These are phyloP conservation scores for Apiotrichum akiyoshidainum DNA, from an alignment of 1,284 basidiomycete species.

Conservation along the genomic window DNA sequence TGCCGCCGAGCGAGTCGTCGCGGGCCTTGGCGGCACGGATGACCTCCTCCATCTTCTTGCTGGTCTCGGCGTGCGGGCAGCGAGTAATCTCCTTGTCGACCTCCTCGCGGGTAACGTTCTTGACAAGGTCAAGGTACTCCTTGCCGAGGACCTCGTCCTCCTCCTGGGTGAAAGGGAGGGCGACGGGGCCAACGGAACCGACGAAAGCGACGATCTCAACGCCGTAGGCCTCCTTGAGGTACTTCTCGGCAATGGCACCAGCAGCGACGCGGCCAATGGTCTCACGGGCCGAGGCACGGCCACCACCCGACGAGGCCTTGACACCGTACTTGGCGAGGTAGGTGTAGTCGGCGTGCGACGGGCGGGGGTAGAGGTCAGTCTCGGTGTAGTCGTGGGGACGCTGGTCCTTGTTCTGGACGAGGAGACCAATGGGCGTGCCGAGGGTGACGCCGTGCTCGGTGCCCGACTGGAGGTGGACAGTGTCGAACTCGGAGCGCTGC, in stretches of 20 bases:
- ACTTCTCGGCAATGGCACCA: slow-evolving; percentile 96
- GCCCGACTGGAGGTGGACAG: slow-evolving; percentile 90
- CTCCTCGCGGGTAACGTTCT: slow-evolving; percentile 75
- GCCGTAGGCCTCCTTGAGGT: slow-evolving; percentile 80
- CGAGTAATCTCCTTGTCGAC: slow-evolving; percentile 86
- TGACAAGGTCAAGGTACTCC: slow-evolving; percentile 78
- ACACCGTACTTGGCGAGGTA: slow-evolving; percentile 97
- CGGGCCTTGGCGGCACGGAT: slow-evolving; percentile 89
- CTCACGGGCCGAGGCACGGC: slow-evolving; percentile 89
- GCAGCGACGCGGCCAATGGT: slow-evolving; percentile 98
- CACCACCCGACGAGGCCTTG: slow-evolving; percentile 95
- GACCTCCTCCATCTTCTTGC: slow-evolving; percentile 85
- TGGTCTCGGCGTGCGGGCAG: slow-evolving; percentile 85
- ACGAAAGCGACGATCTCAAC: slow-evolving; percentile 97
- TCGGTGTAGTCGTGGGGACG: slow-evolving; percentile 98
- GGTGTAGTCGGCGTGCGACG: slow-evolving; percentile 96
- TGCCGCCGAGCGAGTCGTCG: slow-evolving; percentile 94
- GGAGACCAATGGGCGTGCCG: slow-evolving; percentile 91
- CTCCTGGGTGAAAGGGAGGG: slow-evolving; percentile 64
- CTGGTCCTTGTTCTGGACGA: slow-evolving; percentile 98
- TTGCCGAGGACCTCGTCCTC: slow-evolving; percentile 74
- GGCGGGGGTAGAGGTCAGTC: slow-evolving; percentile 94
- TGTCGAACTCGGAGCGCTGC: slow-evolving; percentile 94
- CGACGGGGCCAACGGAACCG: slow-evolving; percentile 89
- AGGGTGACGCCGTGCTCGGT: slow-evolving; percentile 91